Percentiles rank a stretch among this genome's conserved stretches.
Evolutionary conservation across 257 asterid genomes (phyloP).

Genomic region (Nicotiana obtusifolia): DNA sequence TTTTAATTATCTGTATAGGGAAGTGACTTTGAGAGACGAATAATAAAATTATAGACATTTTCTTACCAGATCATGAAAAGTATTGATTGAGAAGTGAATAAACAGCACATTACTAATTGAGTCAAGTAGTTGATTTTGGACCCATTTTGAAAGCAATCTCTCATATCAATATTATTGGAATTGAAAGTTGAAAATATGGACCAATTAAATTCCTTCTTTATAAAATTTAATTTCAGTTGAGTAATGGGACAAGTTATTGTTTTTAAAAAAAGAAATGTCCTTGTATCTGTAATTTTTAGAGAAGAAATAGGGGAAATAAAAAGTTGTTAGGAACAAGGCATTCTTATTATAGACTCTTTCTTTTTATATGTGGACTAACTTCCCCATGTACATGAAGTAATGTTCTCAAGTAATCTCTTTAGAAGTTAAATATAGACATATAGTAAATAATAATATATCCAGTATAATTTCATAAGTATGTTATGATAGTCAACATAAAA

Average conservation of each 20-base stretch:
- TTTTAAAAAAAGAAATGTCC: no score
- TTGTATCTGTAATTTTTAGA: neutral
- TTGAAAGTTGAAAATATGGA: neutral
- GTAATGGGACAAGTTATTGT: neutral
- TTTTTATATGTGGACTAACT: neutral
- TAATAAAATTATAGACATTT: slow-evolving; percentile 3
- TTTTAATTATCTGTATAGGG: slow-evolving; percentile 16
- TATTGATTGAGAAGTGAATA: slow-evolving; percentile 8
- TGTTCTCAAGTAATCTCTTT: neutral
- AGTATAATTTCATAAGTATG: no score
- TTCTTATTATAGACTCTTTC: neutral
- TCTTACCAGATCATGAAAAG: slow-evolving; percentile 7
- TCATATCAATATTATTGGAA: neutral
- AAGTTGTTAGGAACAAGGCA: neutral
- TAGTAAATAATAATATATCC: no score
- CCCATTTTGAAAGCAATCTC: slow-evolving; percentile 25
- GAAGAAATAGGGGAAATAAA: neutral
- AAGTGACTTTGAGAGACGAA: slow-evolving; percentile 10
- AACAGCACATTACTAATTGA: slow-evolving; percentile 29
- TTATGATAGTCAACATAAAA: no score
- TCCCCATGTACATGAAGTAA: neutral
- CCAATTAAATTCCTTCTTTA: neutral
- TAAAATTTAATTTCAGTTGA: neutral
- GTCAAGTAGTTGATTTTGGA: slow-evolving; percentile 29
- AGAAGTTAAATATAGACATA: neutral